Evolutionary conservation across 108 stramenopile genomes (phyloP).

Genomic region (Discostella stelligeroides): DNA sequence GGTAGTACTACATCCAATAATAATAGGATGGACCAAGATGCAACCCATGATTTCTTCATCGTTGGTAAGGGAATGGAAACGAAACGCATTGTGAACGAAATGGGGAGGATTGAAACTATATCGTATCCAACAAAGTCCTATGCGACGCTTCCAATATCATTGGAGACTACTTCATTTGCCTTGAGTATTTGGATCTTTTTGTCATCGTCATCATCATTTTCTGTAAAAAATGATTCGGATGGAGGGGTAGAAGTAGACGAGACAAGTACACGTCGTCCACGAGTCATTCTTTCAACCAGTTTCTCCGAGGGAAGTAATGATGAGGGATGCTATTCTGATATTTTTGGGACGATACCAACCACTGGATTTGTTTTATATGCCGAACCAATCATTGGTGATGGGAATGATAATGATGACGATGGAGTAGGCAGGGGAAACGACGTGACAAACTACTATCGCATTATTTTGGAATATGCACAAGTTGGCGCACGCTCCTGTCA

Average conservation of each 20-base stretch:
- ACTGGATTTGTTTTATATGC: conserved; percentile 38
- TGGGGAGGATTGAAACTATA: conserved; percentile 8
- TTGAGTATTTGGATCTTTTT: conserved; percentile 40
- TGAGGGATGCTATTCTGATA: conserved; percentile 30
- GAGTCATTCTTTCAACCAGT: conserved; percentile 37
- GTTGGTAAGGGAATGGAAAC: conserved; percentile 18
- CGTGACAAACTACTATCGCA: conserved; percentile 8
- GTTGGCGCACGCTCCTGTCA: conserved; percentile 18
- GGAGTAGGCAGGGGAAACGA: not conserved
- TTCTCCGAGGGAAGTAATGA: conserved; percentile 1
- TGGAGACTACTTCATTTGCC: conserved; percentile 36
- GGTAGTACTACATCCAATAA: too few relatives aligned
- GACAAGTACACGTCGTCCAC: conserved; percentile 11
- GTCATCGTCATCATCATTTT: conserved; percentile 11
- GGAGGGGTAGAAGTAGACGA: not conserved
- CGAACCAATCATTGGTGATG: conserved; percentile 24
- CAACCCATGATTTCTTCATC: conserved; percentile 40
- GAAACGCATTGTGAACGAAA: conserved; percentile 7
- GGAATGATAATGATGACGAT: conserved; percentile 5
- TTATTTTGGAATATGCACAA: conserved; percentile 28
- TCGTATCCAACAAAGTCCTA: conserved; percentile 30
- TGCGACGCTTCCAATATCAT: conserved; percentile 29
- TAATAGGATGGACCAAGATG: conserved; percentile 42
- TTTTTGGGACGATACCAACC: conserved; percentile 18
- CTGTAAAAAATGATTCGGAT: not conserved